Conservation (phyloP, 345 rosid genomes). For the Eutrema heterophyllum region DNA sequence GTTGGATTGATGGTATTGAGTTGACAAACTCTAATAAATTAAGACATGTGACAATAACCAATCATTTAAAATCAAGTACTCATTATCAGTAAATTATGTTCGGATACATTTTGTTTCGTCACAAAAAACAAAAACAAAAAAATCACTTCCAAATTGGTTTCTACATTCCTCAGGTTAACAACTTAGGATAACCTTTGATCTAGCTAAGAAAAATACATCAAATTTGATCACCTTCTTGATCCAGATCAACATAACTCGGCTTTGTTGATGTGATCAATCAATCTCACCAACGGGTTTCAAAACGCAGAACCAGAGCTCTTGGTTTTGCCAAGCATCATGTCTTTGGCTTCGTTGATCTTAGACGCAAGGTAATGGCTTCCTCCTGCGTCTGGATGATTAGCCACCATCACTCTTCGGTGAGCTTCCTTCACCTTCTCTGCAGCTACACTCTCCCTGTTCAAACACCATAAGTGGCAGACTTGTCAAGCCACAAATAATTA, state of each 20-base stretch:
- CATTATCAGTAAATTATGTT: too few species aligned
- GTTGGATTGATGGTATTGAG: too few species aligned
- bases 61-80: too few species aligned
- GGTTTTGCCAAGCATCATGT: conserved; percentile 53
- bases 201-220: not conserved
- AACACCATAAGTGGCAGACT: not conserved
- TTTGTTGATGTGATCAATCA: not conserved
- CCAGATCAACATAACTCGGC: not conserved
- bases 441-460: conserved; percentile 58
- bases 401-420: conserved; percentile 82
- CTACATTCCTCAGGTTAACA: not conserved
- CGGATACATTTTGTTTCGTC: not conserved
- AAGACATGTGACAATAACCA: too few species aligned
- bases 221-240: not conserved
- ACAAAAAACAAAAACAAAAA: not conserved
- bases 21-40: too few species aligned
- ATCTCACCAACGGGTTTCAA: conserved; percentile 16
- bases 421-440: conserved; percentile 82
- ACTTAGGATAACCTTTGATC: not conserved
- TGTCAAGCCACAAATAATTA: not conserved
- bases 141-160: not conserved
- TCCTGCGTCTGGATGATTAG: conserved; percentile 76
- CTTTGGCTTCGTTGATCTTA: conserved; percentile 63
- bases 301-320: conserved; percentile 51
- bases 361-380: conserved; percentile 72